Evolutionary conservation across 2,329 filamentous ascomycete genomes (phyloP).

Genomic region (Sclerotinia nivalis): DNA sequence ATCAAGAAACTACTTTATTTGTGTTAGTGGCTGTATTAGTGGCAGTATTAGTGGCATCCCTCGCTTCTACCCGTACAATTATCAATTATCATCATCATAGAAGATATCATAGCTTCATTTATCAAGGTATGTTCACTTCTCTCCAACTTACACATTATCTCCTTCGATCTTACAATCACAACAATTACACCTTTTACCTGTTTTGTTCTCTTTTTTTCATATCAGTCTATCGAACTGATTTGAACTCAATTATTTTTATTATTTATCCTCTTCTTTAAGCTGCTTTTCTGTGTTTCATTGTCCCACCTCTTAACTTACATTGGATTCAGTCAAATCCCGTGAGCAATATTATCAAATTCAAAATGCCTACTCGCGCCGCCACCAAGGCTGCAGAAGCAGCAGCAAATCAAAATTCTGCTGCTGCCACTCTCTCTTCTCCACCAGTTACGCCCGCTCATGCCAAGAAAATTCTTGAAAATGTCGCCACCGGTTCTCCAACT

Average conservation of each 20-base stretch:
- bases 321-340: not conserved
- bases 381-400: conserved; percentile 8
- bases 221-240: not conserved
- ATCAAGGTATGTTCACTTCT: not conserved
- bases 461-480: not conserved
- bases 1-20: not conserved
- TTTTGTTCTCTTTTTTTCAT: not conserved
- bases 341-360: not conserved
- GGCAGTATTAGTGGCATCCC: not conserved
- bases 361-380: conserved; percentile 21
- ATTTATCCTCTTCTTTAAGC: not conserved
- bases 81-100: conserved; percentile 1
- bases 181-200: not conserved
- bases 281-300: not conserved
- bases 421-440: conserved; percentile 16
- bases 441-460: not conserved
- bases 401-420: not conserved
- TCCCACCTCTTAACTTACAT: not conserved
- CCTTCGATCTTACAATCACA: not conserved
- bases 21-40: not conserved
- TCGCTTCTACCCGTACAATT: not conserved
- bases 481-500: conserved; percentile 11
- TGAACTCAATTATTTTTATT: not conserved
- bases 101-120: not conserved
- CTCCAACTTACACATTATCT: not conserved